Base-by-base conservation (phyloP, 2,329 filamentous ascomycete species). In the Helminthosporium solani region DNA sequence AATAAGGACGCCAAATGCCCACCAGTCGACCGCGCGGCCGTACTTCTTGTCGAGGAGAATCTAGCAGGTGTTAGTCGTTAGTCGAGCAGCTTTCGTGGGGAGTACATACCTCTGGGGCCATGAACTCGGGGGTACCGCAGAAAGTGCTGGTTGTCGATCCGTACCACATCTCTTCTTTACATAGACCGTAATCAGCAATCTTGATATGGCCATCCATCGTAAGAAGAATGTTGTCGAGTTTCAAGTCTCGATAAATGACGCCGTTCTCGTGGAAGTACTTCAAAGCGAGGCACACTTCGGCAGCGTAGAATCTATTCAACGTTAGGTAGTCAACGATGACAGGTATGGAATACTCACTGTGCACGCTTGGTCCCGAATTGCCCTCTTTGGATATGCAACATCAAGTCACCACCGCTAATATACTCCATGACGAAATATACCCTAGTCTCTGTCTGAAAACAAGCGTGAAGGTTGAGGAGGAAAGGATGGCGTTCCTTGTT, bases 371-470 rank as follows among this genome's bases (percentile, higher is more conserved):
- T 88, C 46, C 92, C 92, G 65, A 99, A 99, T 66, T 95, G 89
- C 15, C 92, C 92, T 49, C 94, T 85, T 71, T 99, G 94, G 68
- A 99, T 99, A 74, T 99, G 94, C 73, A 97, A 78, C 94, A 99
- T 99, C 68, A 99, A 74, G 79, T 99, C 94, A 75, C 94, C 94
- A 76, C 94, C 94, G 67, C 90, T 96, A 54, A 99, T 90, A 70
- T 99, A 99, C 75, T 99, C 94, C 92, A 97, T 97, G 54, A 99
- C 94, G 67, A 99, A 99, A 76, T 99, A 99, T 18, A 99, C 91
- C 60, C 94, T 81, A 6, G 94, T 99, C 71, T 99, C 94, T 0
- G 94, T 99, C 74, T 99, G 94, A 81, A 99, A 99, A 75, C 94
- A 99, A 43, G 94, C 94, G 68, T 99, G 94, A 31, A 99, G 76